Evolutionary conservation across 345 rosid species (phyloP).

Genomic region (Clarkia xantiana): DNA sequence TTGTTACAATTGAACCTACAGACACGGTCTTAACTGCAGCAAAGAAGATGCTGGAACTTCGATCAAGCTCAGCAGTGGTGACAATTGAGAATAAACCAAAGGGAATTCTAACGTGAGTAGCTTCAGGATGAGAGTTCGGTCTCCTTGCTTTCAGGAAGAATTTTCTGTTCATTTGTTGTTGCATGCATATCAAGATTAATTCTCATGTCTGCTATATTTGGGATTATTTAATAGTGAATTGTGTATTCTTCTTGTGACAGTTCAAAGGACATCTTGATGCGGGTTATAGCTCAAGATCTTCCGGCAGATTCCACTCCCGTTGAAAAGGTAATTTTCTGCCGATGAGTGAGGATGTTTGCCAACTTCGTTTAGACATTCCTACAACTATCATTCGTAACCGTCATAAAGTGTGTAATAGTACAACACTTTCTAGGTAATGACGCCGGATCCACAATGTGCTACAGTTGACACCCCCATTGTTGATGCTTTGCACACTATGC

Average conservation of each 20-base stretch:
- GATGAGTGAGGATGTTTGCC: not conserved
- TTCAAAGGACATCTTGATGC: slow-evolving; percentile 95
- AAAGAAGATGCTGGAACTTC: slow-evolving; percentile 77
- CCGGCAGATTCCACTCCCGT: slow-evolving; percentile 58
- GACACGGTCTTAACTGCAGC: slow-evolving; percentile 66
- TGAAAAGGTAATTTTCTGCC: slow-evolving; percentile 50
- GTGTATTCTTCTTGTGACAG: slow-evolving; percentile 26
- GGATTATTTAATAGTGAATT: slow-evolving; percentile 2
- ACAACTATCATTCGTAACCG: not conserved
- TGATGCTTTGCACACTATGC: slow-evolving; percentile 92
- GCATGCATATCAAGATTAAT: not conserved
- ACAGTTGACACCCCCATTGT: slow-evolving; percentile 80
- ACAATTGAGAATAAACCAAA: slow-evolving; percentile 56
- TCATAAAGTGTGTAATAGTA: slow-evolving; percentile 1
- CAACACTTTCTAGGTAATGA: slow-evolving; percentile 64
- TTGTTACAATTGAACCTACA: slow-evolving; percentile 62
- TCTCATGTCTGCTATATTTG: not conserved
- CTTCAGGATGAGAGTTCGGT: not conserved
- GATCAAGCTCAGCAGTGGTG: slow-evolving; percentile 63
- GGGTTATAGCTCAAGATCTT: slow-evolving; percentile 74
- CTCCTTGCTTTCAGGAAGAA: slow-evolving; percentile 2
- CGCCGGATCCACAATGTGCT: slow-evolving; percentile 90
- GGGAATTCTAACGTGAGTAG: slow-evolving; percentile 90
- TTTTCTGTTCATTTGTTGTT: not conserved
- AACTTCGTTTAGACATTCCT: not conserved